Percentiles rank a stretch among this genome's conserved stretches.
Conservation (phyloP, 306 rosid species). For the Chamaecrista fasciculata region DNA sequence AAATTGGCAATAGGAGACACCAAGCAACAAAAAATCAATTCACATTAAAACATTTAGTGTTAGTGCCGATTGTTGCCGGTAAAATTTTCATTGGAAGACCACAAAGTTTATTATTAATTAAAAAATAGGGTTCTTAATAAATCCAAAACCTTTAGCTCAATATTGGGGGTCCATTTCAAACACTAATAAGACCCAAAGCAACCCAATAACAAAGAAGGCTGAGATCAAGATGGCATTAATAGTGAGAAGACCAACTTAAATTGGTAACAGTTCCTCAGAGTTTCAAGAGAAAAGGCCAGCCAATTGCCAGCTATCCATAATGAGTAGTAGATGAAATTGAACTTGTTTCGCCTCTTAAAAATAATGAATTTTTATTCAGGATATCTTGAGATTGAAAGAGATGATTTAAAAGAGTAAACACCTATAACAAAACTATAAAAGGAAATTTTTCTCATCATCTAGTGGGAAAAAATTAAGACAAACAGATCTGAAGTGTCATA, state of each 20-base stretch:
- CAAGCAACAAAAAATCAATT: slow-evolving; percentile 3
- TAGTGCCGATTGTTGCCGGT: background rate
- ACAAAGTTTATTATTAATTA: background rate
- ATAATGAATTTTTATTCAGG: background rate
- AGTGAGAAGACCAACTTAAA: background rate
- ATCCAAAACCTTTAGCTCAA: background rate
- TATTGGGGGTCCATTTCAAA: background rate
- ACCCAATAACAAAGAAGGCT: background rate
- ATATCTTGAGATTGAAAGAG: background rate
- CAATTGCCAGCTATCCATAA: background rate
- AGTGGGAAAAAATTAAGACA: background rate
- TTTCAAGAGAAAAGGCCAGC: background rate
- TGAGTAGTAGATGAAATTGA: background rate
- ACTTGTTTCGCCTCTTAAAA: background rate
- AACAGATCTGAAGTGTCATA: background rate
- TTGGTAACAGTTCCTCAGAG: background rate
- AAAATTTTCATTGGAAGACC: background rate
- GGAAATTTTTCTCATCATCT: background rate
- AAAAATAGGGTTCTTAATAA: background rate
- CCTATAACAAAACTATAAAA: background rate
- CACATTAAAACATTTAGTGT: background rate
- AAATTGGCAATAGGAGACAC: slow-evolving; percentile 24
- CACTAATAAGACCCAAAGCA: background rate
- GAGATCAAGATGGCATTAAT: background rate
- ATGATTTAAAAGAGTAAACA: background rate